Evolutionary conservation across 192 early-diverging fungal genomes (phyloP), one percentile per base, ranked within the genome.

Genomic region (Jimgerdemannia flammicorona): DNA sequence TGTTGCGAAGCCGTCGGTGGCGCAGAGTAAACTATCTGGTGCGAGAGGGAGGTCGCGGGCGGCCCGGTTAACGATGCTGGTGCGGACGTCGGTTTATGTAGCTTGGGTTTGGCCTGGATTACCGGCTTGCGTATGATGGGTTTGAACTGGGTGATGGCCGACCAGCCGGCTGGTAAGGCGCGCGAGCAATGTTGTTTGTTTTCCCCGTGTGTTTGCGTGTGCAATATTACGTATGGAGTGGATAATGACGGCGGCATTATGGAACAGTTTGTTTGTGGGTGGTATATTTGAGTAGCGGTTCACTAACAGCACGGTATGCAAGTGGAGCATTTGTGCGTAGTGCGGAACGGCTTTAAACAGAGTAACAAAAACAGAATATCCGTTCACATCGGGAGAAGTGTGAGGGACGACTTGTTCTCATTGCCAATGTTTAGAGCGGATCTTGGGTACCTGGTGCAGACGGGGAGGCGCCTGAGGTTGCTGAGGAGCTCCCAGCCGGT

Each of bases 31-130:
- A 9, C 3, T 39, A 63, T 43, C 69, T 77, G 75, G 2, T 67
- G 78, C 76, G 49, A 6, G 8, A 72, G 69, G 65, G 72, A 66
- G 65, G 76, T 40, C n/a, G 76, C 72, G 3, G 79, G 72, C 4
- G 77, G 76, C 4, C 78, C 78, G 54, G 79, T 39, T 18, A 70
- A 77, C n/a, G 80, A 67, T 3, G 73, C 84, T 65, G 77, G 66
- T 9, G 77, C 72, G 49, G 78, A 76, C 1, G 77, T 70, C n/a
- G 78, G 74, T 66, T 73, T 72, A 17, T 74, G 65, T 8, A 85
- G 74, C 67, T 83, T 86, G 41, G 87, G 84, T 41, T 87, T 87
- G 43, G 85, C 83, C 67, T 82, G 85, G 4, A 82, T 72, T 7
- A 78, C 73, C 14, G 84, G 82, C 70, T 86, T 86, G 66, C 88